phyloP scores from a whole-genome alignment of 73 alveolate species.

The Halteria grandinella region DNA sequence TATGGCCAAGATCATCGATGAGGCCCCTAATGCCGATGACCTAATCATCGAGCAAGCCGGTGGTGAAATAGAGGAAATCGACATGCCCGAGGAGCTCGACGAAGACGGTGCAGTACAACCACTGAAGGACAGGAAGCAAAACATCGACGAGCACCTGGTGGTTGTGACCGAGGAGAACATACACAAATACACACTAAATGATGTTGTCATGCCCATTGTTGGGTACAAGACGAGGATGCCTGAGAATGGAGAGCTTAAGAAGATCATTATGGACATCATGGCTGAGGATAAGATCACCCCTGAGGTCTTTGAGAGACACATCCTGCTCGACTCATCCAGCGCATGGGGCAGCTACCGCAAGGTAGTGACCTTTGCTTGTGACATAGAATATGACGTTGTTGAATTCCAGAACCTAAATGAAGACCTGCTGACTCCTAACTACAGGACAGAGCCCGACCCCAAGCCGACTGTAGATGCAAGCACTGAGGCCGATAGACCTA shows the following conservation, averaged over 20 bases:
- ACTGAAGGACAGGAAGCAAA: conserved; percentile 1
- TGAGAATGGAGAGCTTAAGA: conserved; percentile 72
- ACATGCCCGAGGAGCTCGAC: conserved; percentile 57
- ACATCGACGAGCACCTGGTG: conserved; percentile 60
- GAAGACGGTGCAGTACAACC: conserved; percentile 57
- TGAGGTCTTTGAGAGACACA: conserved; percentile 79
- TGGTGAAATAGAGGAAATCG: conserved; percentile 63
- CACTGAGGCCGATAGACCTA: conserved; percentile 59
- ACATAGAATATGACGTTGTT: conserved; percentile 82
- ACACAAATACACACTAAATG: conserved; percentile 73
- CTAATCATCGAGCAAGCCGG: conserved; percentile 66
- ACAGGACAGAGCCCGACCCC: conserved; percentile 55
- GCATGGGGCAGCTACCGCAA: conserved; percentile 94
- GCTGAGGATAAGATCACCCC: conserved; percentile 87
- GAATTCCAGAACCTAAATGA: conserved; percentile 84
- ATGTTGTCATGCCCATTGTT: conserved; percentile 94
- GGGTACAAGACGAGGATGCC: conserved; percentile 91
- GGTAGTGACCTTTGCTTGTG: conserved; percentile 86
- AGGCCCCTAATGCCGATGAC: conserved; percentile 70
- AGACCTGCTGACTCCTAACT: conserved; percentile 89
- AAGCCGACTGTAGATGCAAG: conserved; percentile 6
- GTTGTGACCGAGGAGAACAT: conserved; percentile 84
- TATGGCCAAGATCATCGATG: conserved; percentile 62
- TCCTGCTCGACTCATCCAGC: conserved; percentile 68
- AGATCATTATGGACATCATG: conserved; percentile 74